Evolutionary conservation across 78 protist species (phyloP), one percentile per base, ranked within the genome.

Genomic region (Acrasis kona): DNA sequence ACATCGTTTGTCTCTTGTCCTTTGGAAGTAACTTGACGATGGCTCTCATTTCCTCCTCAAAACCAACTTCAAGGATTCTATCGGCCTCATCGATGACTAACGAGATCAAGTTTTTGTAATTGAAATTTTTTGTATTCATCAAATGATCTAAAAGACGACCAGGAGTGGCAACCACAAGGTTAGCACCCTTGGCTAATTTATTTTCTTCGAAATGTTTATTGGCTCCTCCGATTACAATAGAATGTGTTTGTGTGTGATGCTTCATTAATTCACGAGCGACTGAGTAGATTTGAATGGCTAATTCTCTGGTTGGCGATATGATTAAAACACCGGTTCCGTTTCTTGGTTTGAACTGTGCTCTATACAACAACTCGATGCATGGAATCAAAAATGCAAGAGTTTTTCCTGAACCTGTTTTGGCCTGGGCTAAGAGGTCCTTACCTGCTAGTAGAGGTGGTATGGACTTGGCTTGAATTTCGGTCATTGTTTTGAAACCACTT

Each of bases 21-120:
- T 70, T 77, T 6, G 99, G 99, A 27, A 96, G 88, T 10, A 90
- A 41, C 40, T 74, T 65, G 61, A 96, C 10, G 73, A 96, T 96
- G 39, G 88, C 86, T n/a, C 74, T 70, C 95, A 97, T 87, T 12
- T 96, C 98, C 64, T 96, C 95, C 78, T 96, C 99, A 10, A 84
- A 83, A 8, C 87, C 88, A 80, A 95, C 27, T 29, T 91, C 95
- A 3, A 98, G 82, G 72, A 95, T 84, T 10, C 98, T 84, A 72
- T 98, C 99, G 4, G 98, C 99, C 76, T 98, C 99, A 81, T 98
- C 99, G 57, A 96, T 84, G 69, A 94, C 74, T 27, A 98, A 87
- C 39, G 69, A 70, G 67, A 83, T 84, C 28, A 97, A 87, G 82
- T 96, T 93, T 76, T 76, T 76, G 70, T 64, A 77, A 31, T 79